phyloP scores from a whole-genome alignment of 345 rosid species.

The Sapria himalayana region DNA sequence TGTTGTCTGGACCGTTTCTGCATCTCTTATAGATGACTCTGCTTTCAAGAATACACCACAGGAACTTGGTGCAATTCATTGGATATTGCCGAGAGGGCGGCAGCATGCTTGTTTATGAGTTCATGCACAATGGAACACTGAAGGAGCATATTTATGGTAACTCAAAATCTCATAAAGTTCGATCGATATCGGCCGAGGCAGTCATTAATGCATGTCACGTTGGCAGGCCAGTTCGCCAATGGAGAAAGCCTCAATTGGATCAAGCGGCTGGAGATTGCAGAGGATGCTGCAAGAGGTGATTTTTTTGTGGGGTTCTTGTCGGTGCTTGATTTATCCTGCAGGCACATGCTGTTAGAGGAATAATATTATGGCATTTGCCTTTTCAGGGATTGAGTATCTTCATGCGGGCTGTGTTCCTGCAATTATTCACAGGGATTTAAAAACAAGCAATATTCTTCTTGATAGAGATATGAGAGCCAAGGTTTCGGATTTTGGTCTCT shows the following conservation, averaged over 20 bases:
- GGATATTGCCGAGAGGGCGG: slow-evolving; percentile 96
- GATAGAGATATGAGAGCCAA: slow-evolving; percentile 76
- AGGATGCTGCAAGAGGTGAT: slow-evolving; percentile 94
- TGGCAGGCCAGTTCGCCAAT: slow-evolving; percentile 33
- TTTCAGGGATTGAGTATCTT: slow-evolving; percentile 84
- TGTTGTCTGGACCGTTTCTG: background rate
- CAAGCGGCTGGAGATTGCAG: slow-evolving; percentile 89
- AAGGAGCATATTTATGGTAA: slow-evolving; percentile 94
- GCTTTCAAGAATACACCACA: slow-evolving; percentile 96
- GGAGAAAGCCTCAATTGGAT: slow-evolving; percentile 64
- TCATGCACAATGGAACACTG: slow-evolving; percentile 94
- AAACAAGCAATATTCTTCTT: slow-evolving; percentile 87
- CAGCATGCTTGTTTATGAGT: slow-evolving; percentile 82
- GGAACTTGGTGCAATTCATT: slow-evolving; percentile 88
- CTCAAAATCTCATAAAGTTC: slow-evolving; percentile 3
- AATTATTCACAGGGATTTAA: slow-evolving; percentile 83
- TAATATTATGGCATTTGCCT: too few species aligned
- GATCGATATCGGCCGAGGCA: slow-evolving; percentile 3
- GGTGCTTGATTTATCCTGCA: too few species aligned
- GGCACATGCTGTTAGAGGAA: too few species aligned
- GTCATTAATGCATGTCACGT: slow-evolving; percentile 2
- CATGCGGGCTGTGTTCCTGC: slow-evolving; percentile 96
- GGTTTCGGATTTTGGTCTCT: slow-evolving; percentile 94
- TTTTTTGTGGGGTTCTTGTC: too few species aligned
- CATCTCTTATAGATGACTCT: slow-evolving; percentile 46